Conservation (phyloP, 2,329 filamentous ascomycete species). For the Coniochaeta prunicola region DNA sequence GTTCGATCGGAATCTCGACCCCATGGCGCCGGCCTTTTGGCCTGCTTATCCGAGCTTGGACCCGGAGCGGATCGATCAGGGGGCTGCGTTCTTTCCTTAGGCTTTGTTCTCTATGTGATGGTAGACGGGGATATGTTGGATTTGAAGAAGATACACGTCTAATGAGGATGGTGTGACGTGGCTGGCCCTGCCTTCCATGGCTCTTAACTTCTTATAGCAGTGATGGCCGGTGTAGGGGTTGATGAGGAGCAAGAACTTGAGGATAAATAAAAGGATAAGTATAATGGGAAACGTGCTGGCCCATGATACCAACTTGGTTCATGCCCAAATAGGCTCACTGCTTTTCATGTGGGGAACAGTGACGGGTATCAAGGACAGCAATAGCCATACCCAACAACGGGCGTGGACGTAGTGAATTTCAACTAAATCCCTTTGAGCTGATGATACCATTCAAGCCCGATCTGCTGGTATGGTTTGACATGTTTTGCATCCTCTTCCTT, state of each 20-base stretch:
- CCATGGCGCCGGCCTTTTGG: background rate
- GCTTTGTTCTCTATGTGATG: background rate
- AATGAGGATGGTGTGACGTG: background rate
- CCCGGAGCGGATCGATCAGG: background rate
- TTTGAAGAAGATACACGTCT: background rate
- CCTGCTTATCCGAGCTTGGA: background rate
- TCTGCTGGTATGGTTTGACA: too few relatives aligned
- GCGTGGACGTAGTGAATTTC: too few relatives aligned
- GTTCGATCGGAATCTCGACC: slow-evolving; percentile 1
- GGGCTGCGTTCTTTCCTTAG: background rate
- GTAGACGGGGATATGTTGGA: background rate
- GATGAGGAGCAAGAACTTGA: too few relatives aligned
- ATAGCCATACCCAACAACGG: too few relatives aligned
- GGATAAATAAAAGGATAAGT: too few relatives aligned
- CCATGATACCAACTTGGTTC: background rate
- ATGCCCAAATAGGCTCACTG: background rate
- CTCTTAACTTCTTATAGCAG: too few relatives aligned
- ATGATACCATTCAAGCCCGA: too few relatives aligned
- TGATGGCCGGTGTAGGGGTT: too few relatives aligned
- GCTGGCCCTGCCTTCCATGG: too few relatives aligned
- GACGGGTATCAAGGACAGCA: too few relatives aligned
- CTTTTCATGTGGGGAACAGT: too few relatives aligned
- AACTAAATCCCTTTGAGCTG: too few relatives aligned
- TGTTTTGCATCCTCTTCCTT: background rate
- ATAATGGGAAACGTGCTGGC: background rate